Conservation (phyloP, 352 stramenopile genomes). For the Globisporangium rhizosaccharum region DNA sequence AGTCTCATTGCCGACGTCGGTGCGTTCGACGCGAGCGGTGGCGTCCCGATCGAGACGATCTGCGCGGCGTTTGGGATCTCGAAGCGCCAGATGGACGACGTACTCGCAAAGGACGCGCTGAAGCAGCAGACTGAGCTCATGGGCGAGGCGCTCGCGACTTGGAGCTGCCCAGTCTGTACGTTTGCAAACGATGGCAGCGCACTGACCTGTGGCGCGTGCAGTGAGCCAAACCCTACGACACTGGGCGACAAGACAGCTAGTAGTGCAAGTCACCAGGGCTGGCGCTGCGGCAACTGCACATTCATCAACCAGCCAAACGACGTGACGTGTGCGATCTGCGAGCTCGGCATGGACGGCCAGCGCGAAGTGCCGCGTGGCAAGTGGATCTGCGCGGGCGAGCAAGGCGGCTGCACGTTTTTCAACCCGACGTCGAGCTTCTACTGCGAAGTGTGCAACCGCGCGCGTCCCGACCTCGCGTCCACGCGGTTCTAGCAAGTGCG, state of each 20-base stretch:
- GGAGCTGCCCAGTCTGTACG: conserved; percentile 74
- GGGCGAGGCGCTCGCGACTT: conserved; percentile 22
- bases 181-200: conserved; percentile 56
- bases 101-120: conserved; percentile 40
- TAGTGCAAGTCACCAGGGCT: conserved; percentile 43
- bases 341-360: conserved; percentile 74
- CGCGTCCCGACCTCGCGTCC: conserved; percentile 64
- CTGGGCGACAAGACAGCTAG: conserved; percentile 19
- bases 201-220: conserved; percentile 49
- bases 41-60: conserved; percentile 62
- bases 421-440: conserved; percentile 80
- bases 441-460: conserved; percentile 87
- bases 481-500: conserved; percentile 51
- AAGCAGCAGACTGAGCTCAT: conserved; percentile 11
- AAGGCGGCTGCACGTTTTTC: conserved; percentile 87
- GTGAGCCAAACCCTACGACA: conserved; percentile 38
- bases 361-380: conserved; percentile 76
- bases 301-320: conserved; percentile 81
- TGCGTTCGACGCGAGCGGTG: conserved; percentile 34
- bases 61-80: conserved; percentile 66
- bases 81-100: conserved; percentile 41
- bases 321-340: conserved; percentile 71
- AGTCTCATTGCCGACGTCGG: conserved; percentile 56
- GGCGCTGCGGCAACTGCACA: conserved; percentile 81
- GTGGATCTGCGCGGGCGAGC: conserved; percentile 79